Evolutionary conservation across 306 rosid genomes (phyloP), one percentile per base, ranked within the genome.

Genomic region (Vigna unguiculata): DNA sequence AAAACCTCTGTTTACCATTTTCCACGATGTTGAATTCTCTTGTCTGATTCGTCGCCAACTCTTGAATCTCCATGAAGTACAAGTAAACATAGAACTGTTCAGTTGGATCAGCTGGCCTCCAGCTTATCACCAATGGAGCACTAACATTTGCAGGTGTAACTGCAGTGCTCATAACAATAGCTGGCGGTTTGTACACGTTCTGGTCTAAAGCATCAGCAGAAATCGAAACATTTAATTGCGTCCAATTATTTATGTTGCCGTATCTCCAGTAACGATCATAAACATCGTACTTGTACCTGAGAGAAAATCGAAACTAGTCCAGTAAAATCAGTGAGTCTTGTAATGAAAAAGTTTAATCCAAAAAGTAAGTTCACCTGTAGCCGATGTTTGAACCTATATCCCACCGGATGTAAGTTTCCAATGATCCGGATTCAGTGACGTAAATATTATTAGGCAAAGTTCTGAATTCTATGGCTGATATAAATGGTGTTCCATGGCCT

Each of bases 381-480:
- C 34, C 20, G 2, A 0, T 60, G 19, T 15, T n/a, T 19, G 78
- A 71, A 61, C 86, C 90, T 3, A 71, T 4, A 75, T 83, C 65
- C 47, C 15, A 4, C n/a, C 80, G 79, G 8, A 0, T 0, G 22
- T 41, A 17, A 20, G 0, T 48, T n/a, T 66, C 63, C 55, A 84
- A 15, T 7, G 77, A 72, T 71, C 64, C 86, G 32, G 7, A 32
- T 16, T 15, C 1, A 3, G 84, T 67, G 24, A 1, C 64, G 48
- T 86, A 86, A 9, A 67, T 65, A 16, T 32, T 4, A 51, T 82
- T 57, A 2, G 12, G 21, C 81, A 88, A 69, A 48, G 72, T 64
- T 71, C 90, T 74, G 6, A 84, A 47, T 62, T 84, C 86, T 74
- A 88, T 53, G 22, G 78, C 58, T 19, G 92, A 86, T 20, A 88